Evolutionary conservation across 2,329 filamentous ascomycete species (phyloP).

Genomic region (Ophiostoma quercus): DNA sequence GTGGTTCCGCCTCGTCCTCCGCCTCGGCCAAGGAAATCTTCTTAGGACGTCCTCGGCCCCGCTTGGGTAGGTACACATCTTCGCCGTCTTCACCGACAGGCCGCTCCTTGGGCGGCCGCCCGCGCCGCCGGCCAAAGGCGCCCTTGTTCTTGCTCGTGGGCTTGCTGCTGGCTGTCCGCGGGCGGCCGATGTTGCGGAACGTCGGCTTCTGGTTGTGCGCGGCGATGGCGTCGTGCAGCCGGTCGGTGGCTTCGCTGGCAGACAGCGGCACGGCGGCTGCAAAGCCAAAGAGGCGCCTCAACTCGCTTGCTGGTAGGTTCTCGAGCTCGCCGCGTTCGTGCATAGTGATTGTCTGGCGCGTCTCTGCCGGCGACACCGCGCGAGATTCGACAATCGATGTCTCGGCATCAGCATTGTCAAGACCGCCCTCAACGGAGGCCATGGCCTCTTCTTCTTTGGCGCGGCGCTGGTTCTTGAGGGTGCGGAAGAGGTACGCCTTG

Average conservation of each 20-base stretch:
- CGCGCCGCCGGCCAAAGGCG: not conserved
- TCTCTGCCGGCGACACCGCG: not conserved
- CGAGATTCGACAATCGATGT: not conserved
- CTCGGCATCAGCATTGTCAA: not conserved
- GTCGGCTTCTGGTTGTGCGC: not conserved
- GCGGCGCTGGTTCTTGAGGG: constrained; percentile 14
- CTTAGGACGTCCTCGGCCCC: constrained; percentile 14
- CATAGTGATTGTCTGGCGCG: not conserved
- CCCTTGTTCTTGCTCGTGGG: constrained; percentile 5
- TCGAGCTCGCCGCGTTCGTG: not conserved
- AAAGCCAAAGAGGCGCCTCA: constrained; percentile 10
- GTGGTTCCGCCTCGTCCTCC: not conserved
- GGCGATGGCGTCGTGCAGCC: not conserved
- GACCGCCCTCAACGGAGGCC: not conserved
- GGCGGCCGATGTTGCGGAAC: not conserved
- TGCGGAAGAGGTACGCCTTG: constrained; percentile 39
- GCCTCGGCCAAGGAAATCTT: not conserved
- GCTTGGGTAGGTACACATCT: not conserved
- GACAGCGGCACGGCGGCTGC: not conserved
- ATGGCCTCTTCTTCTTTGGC: not conserved
- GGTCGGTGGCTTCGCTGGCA: not conserved
- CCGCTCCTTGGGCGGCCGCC: constrained; percentile 10
- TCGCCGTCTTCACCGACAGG: not conserved
- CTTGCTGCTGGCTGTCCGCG: not conserved
- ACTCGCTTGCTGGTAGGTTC: not conserved